Base-by-base conservation (phyloP, 2,329 filamentous ascomycete genomes). In the Ambrosiella beaveri region DNA sequence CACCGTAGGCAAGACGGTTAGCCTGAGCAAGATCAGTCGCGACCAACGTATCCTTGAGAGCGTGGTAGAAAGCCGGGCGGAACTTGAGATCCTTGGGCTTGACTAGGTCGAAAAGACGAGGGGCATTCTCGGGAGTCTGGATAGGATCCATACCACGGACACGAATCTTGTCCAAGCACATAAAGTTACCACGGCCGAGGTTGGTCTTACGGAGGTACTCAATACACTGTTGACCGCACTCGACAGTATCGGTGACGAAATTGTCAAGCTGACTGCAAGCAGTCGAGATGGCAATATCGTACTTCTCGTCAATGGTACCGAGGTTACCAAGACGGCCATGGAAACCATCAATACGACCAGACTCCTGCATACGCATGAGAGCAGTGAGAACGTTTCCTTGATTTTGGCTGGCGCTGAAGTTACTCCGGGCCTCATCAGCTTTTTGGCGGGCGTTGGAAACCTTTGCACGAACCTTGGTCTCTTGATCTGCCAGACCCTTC, bases 181-280 rank as follows among this genome's bases (percentile, higher is more conserved):
- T 97, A 69, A 98, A 97, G 72, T 96, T 96, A 61, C 90, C 93
- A 65, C 94, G 83, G 11, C 93, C 93, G 2, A 98, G 82, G 64
- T 96, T 96, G 65, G 95, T 98, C 75, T 97, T 98, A 58, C 93
- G 83, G 11, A 98, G 77, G 66, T 98, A 93, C 67, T 97, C 93
- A 62, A 98, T 97, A 69, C 94, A 98, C 68, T 97, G 90, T 70
- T 98, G 93, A 63, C 90, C 93, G 60, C 89, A 87, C 65, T 97
- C 93, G 12, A 97, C 91, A 0, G 88, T 90, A 65, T 97, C 93
- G 0, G 95, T 95, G 8, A 98, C 91, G 70, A 98, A 90, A 67
- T 97, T 95, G 70, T 98, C 88, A 8, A 98, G 79, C 1, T 86
- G 79, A 51, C 87, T 84, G 64, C 93, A 97, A 9, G 93, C 94